Base-by-base conservation (phyloP, 306 rosid genomes). In the Cucurbita moschata region DNA sequence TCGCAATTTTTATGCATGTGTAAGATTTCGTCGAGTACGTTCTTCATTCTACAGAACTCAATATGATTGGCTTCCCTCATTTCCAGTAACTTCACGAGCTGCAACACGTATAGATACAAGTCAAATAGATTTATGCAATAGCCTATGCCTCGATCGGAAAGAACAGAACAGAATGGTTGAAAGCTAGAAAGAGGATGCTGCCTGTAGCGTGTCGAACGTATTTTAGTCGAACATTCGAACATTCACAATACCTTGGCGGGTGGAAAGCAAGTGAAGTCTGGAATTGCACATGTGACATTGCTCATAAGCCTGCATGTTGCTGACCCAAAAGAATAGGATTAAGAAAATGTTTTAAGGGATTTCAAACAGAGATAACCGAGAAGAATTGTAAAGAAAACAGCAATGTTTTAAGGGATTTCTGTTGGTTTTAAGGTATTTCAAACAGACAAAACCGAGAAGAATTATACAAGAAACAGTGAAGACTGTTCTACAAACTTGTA, bases 21-120 rank as follows among this genome's bases (percentile, higher is more conserved):
- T 84, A 90, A 79, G 75, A 94, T 84, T 74, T 90, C 98, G 71
- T 94, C 95, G 10, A 91, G 92, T 62, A 91, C 87, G 78, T 85
- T 88, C 85, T 90, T 94, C 61, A 94, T 86, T 82, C 97, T 87
- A 82, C 97, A 94, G 77, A 94, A 88, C 75, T 94, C 98, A 58
- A 90, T 84, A 79, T 94, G 96, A 81, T 94, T 94, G 73, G 96
- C 95, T 85, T 94, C 98, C 86, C 88, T 85, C 83, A 86, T 75
- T 84, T 91, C 98, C 84, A 94, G 92, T 78, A 94, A 90, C 81
- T 94, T 94, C 79, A 88, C 97, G 81, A 94, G 96, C 98, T 94
- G 96, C 81, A 76, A 51, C 79, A 81, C 71, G 79, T 10, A 46
- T 39, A 77, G 39, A 73, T 70, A 77, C 38, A 0, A 14, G 57